Percentiles rank a stretch among this genome's conserved stretches.
These are phyloP conservation scores for Ascocoryne sarcoides DNA, from an alignment of 2,329 filamentous ascomycete genomes.

Conservation along the genomic window DNA sequence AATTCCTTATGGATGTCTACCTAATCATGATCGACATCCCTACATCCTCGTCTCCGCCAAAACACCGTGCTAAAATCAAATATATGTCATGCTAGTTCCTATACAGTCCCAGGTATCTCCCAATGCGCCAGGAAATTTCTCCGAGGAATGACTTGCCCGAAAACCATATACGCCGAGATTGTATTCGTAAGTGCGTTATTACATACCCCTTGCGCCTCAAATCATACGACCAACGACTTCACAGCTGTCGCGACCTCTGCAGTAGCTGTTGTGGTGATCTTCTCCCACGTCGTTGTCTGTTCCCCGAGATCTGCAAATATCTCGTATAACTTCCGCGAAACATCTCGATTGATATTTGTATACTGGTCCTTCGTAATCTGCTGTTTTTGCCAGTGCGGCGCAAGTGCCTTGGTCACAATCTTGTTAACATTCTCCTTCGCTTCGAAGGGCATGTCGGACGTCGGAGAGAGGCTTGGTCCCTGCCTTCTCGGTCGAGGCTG, in stretches of 20 bases:
- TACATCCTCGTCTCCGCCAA: no score
- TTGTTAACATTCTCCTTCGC: conserved; percentile 83
- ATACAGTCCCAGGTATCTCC: no score
- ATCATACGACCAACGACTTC: conserved; percentile 43
- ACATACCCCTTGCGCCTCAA: no score
- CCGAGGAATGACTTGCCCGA: no score
- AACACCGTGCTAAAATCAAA: no score
- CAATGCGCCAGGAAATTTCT: no score
- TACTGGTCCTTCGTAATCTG: conserved; percentile 83
- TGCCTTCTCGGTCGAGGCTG: conserved; percentile 26
- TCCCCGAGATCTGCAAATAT: conserved; percentile 42
- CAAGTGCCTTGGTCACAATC: conserved; percentile 76
- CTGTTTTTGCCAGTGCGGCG: conserved; percentile 67
- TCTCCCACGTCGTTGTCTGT: conserved; percentile 63
- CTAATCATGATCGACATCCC: no score
- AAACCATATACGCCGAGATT: conserved; percentile 14
- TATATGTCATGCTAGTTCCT: no score
- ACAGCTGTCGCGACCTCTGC: conserved; percentile 74
- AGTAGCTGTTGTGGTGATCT: conserved; percentile 61
- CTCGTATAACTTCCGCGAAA: conserved; percentile 83
- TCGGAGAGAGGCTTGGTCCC: conserved; percentile 21
- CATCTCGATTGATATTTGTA: conserved; percentile 80
- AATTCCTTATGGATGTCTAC: no score
- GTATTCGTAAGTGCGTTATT: no score
- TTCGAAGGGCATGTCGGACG: conserved; percentile 62